Evolutionary conservation across 371 early-diverging fungal genomes (phyloP), one percentile per base, ranked within the genome.

Genomic region (Encephalitozoon cuniculi): DNA sequence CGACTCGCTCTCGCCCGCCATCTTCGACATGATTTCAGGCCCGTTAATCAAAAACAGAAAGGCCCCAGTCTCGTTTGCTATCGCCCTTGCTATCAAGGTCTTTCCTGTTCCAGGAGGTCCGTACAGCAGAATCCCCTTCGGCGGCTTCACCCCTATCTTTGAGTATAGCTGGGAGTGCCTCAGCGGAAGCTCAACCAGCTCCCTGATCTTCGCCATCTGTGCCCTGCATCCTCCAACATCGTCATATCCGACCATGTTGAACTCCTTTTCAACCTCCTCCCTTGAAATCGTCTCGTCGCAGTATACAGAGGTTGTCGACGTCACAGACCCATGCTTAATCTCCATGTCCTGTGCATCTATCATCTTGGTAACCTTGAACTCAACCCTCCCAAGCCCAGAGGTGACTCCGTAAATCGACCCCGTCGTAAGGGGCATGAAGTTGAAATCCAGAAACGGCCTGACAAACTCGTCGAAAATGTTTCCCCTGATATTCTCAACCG

Each of bases 191-290:
- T 96, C 96, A 34, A 98, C 94, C 79, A 95, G 87, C 86, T 98
- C 99, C 82, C 95, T 92, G 74, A 98, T 97, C 87, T 97, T 96
- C 9, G 97, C 97, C 89, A 98, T 91, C 85, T 98, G 97, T 84
- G 92, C 94, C 81, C 96, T 91, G 84, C 91, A 91, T 72, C 97
- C 98, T 84, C 98, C 98, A 86, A 97, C 91, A 84, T 96, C 95
- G 83, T 98, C 99, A 85, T 97, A 98, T 64, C 97, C 97, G 66
- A 98, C 91, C 78, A 90, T 91, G 80, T 90, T 91, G 55, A 93
- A 88, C 77, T 91, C 93, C 77, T 95, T 95, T 84, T 96, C 95
- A 77, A 96, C 94, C 84, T 96, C 97, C 72, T 96, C 92, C 87
- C 93, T 93, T 85, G 94, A 90, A 9, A 97, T 93, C 44, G 93